Base-by-base conservation (phyloP, 2,329 filamentous ascomycete species). In the Nemania bipapillata region DNA sequence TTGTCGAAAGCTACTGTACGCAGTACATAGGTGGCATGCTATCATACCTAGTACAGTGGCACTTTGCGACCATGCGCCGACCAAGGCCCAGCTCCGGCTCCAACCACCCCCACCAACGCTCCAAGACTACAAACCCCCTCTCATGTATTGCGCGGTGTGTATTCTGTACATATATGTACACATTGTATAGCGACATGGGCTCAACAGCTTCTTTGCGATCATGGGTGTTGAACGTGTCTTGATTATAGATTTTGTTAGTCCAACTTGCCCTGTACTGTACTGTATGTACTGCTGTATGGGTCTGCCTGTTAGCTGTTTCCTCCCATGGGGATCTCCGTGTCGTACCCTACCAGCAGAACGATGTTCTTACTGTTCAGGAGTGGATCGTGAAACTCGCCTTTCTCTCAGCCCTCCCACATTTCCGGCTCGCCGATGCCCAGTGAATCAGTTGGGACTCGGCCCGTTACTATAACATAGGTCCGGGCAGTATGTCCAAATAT, bases 291-390 rank as follows among this genome's bases (percentile, higher is more conserved):
- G 40, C 28, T 32, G 52, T 49, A 63, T 26, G 60, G 54, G 45
- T 35, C 58, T 37, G 30, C 32, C 42, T 58, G 24, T 32, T 54
- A 58, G 40, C 7, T 3, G 22, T 55, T 58, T 52, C 42, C 12
- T 69, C 22, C 59, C 24, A 49, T 63, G 54, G 50, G 45, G 55
- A 69, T 63, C 63, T 62, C 63, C 53, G 56, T 26, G 45, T 15
- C 15, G 45, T 52, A 26, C 53, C 53, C 53, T 50, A 59, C 49
- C n/a, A 66, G 20, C 11, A 24, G 26, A 20, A 45, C 45, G 45
- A 52, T 28, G 42, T 66, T 63, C 62, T 69, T 69, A 69, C 66
- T 69, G 66, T 69, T 66, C 66, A 15, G 26, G 12, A 55, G 66
- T 69, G 66, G 66, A 56, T 45, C 52, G 20, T 37, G 42, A 57